A percentile compares a stretch with the other conserved stretches of the same genome.
These are phyloP conservation scores for Sugiyamaella grinbergsii DNA, from an alignment of 1,139 yeast species.

Conservation along the genomic window DNA sequence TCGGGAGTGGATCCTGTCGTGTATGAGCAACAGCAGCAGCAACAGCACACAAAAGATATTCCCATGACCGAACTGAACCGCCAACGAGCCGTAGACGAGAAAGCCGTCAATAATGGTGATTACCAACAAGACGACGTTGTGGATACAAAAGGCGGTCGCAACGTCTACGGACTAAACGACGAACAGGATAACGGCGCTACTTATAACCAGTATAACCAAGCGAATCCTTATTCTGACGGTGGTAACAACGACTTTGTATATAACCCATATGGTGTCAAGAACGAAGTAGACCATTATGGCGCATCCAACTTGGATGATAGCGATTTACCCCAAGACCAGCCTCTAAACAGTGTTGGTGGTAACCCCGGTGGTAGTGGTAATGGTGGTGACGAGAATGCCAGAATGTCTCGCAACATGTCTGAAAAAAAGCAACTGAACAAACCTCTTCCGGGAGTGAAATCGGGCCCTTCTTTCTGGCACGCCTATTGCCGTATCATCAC, in stretches of 20 bases:
- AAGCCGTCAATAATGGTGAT: constrained; percentile 24
- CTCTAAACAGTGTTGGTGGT: constrained; percentile 18
- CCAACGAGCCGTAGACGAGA: constrained; percentile 14
- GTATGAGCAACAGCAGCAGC: constrained; percentile 7
- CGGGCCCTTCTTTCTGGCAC: constrained; percentile 69
- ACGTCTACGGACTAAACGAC: constrained; percentile 63
- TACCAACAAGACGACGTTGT: constrained; percentile 25
- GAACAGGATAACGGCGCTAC: constrained; percentile 46
- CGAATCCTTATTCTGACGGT: constrained; percentile 14
- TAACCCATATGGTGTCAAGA: constrained; percentile 18
- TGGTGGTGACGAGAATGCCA: neutral
- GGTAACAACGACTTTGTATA: constrained; percentile 26
- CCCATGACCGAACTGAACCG: constrained; percentile 25
- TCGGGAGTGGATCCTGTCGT: constrained; percentile 69
- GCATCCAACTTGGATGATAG: constrained; percentile 5
- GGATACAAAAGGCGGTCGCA: constrained; percentile 49
- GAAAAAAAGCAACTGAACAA: constrained; percentile 7
- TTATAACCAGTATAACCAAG: constrained; percentile 18
- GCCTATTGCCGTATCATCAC: constrained; percentile 78
- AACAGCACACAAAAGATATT: constrained; percentile 22
- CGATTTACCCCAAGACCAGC: constrained; percentile 14
- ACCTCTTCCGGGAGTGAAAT: constrained; percentile 27
- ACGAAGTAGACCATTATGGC: constrained; percentile 15
- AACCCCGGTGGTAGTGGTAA: neutral
- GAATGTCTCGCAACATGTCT: constrained; percentile 1